Base-by-base conservation (phyloP, 345 rosid genomes). In the Cardamine resedifolia region DNA sequence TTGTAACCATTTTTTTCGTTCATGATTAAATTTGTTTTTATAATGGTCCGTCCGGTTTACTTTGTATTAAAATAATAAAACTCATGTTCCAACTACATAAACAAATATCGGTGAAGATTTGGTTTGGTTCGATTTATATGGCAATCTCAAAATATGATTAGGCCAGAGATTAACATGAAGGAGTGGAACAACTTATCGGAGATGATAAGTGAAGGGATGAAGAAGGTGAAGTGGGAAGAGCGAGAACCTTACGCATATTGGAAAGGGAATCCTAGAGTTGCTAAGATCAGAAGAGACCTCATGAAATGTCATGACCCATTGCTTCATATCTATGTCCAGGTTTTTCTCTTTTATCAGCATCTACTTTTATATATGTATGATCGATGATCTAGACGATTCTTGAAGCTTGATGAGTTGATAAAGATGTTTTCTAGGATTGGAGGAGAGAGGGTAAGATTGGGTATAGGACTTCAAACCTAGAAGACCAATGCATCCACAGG, bases 81-180 rank as follows among this genome's bases (percentile, higher is more conserved):
- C 38, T n/a, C n/a, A n/a, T 33, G 11, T 33, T 33, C 38, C 11
- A 33, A 33, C 9, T 31, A n/a, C n/a, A 31, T 33, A 9, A 33
- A 33, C 11, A 33, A 33, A 33, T 33, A 2, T 8, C 11, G 38
- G 38, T 8, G 8, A 3, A 33, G 10, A 33, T 8, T 33, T 38
- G n/a, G 43, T 41, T 19, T 19, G 51, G 51, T 50, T 50, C 16
- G n/a, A 10, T 50, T 14, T 12, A 14, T 12, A 24, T 24, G 53
- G 8, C 15, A 7, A 18, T 16, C 15, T 27, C 47, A 33, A 50
- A 49, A 50, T 4, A 69, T 26, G 52, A 5, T 48, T 62, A 85
- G 91, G 91, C 82, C 84, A 27, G 91, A 89, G 77, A 81, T 77
- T 7, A 85, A 85, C 65, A 71, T 89, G 68, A 85, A 60, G 72